Conservation (phyloP, 1,139 yeast genomes). For the Zygosaccharomyces sapae region DNA sequence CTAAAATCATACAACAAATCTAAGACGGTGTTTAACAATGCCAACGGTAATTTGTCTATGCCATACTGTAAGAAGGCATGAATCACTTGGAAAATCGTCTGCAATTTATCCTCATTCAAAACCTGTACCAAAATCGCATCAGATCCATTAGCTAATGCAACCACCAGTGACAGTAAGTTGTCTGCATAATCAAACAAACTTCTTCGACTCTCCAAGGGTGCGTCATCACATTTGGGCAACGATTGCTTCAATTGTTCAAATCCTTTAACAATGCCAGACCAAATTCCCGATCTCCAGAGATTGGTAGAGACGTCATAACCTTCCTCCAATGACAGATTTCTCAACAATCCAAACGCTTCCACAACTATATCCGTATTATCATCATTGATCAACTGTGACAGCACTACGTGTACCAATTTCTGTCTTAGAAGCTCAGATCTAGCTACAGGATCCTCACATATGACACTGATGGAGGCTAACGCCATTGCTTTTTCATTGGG, state of each 20-base stretch:
- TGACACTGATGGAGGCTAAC: slow-evolving; percentile 63
- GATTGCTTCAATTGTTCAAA: slow-evolving; percentile 49
- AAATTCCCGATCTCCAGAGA: slow-evolving; percentile 73
- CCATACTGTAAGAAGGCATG: slow-evolving; percentile 40
- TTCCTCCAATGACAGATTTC: slow-evolving; percentile 78
- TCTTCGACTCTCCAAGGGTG: slow-evolving; percentile 33
- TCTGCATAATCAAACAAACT: slow-evolving; percentile 65
- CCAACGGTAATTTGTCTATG: slow-evolving; percentile 36
- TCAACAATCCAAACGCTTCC: slow-evolving; percentile 73
- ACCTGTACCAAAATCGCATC: slow-evolving; percentile 56
- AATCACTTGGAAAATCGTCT: slow-evolving; percentile 42
- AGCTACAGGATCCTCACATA: slow-evolving; percentile 64
- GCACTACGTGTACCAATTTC: slow-evolving; percentile 55
- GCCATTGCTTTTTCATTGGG: slow-evolving; percentile 79
- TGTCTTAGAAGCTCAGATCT: slow-evolving; percentile 66
- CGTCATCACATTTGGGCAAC: slow-evolving; percentile 40
- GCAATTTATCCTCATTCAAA: slow-evolving; percentile 39
- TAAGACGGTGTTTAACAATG: slow-evolving; percentile 51
- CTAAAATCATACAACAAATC: slow-evolving; percentile 66
- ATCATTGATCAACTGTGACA: slow-evolving; percentile 66
- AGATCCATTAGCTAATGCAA: slow-evolving; percentile 65
- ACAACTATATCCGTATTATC: slow-evolving; percentile 71
- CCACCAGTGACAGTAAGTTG: slow-evolving; percentile 63
- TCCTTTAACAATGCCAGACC: slow-evolving; percentile 54
- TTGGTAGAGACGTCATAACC: slow-evolving; percentile 79